Percentiles rank a stretch among this genome's conserved stretches.
These are phyloP conservation scores for Coemansia interrupta DNA, from an alignment of 192 early-diverging fungal species.

Conservation along the genomic window DNA sequence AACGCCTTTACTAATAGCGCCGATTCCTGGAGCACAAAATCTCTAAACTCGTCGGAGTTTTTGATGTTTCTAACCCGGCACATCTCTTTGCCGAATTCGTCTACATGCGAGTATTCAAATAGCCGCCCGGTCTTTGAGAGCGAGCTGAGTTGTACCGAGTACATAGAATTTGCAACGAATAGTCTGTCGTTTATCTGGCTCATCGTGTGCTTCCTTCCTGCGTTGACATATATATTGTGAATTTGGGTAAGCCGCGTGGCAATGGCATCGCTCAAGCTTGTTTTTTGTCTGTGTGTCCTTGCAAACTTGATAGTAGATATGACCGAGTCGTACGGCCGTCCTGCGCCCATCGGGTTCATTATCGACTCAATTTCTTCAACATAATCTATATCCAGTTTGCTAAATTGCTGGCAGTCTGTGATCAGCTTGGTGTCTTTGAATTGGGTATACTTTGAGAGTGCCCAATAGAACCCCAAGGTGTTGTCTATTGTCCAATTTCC, in stretches of 20 bases:
- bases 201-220: slow-evolving; percentile 1
- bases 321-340: background rate
- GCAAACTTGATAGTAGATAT: background rate
- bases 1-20: background rate
- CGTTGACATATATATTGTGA: background rate
- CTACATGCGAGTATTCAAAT: background rate
- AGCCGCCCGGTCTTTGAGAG: background rate
- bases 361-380: slow-evolving; percentile 3
- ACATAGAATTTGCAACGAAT: background rate
- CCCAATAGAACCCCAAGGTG: no score
- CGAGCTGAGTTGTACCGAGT: background rate
- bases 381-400: background rate
- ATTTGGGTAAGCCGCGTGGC: background rate
- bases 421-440: no score
- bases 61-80: background rate
- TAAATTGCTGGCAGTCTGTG: no score
- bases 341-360: background rate
- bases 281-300: background rate
- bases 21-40: background rate
- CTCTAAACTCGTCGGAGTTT: background rate
- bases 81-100: background rate
- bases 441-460: no score
- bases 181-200: background rate
- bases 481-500: no score
- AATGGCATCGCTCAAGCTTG: background rate